phyloP scores from a whole-genome alignment of 2,329 filamentous ascomycete genomes.

The Colletotrichum graminicola region DNA sequence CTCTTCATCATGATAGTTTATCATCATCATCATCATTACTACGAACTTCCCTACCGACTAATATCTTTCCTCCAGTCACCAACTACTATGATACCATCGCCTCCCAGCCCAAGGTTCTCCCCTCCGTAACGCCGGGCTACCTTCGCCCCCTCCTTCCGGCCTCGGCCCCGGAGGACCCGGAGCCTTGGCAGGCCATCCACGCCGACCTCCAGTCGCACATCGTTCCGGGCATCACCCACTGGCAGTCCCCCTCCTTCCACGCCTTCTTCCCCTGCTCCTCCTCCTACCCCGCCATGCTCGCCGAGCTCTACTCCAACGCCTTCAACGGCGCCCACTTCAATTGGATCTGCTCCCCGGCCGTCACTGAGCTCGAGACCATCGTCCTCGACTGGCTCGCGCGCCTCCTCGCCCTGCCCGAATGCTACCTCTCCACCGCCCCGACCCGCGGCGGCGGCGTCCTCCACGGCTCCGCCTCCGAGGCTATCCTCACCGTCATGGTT shows the following conservation, averaged over 20 bases:
- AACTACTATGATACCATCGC: conserved; percentile 84
- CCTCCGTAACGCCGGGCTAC: conserved; percentile 86
- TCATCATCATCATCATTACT: neutral
- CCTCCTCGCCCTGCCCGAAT: conserved; percentile 78
- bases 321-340: conserved; percentile 96
- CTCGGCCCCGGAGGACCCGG: conserved; percentile 73
- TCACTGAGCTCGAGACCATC: conserved; percentile 93
- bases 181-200: conserved; percentile 83
- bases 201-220: conserved; percentile 88
- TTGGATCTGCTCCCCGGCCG: conserved; percentile 93
- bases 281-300: conserved; percentile 87
- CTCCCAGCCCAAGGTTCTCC: conserved; percentile 75
- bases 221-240: conserved; percentile 92
- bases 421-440: conserved; percentile 79
- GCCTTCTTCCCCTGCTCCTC: conserved; percentile 91
- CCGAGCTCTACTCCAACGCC: conserved; percentile 90
- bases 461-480: conserved; percentile 90
- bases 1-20: neutral
- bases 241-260: conserved; percentile 95
- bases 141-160: conserved; percentile 82
- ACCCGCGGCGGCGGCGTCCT: conserved; percentile 89
- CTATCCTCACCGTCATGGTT: conserved; percentile 86
- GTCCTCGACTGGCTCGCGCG: conserved; percentile 92
- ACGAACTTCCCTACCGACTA: neutral
- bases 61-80: conserved; percentile 68